Base-by-base conservation (phyloP, 805 yeast species). In the Spathaspora sp. region DNA sequence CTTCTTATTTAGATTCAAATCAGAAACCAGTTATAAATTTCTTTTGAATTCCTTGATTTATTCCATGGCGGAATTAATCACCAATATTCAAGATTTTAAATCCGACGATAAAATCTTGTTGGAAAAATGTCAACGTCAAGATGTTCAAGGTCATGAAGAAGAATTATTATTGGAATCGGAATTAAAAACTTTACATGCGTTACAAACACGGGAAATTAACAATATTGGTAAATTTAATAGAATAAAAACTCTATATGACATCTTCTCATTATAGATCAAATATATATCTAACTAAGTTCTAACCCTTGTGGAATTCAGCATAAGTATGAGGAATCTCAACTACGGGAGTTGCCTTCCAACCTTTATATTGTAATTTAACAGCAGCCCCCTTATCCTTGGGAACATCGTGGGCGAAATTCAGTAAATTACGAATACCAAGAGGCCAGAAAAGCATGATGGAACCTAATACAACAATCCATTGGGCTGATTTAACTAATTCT, bases 71-170 rank as follows among this genome's bases (percentile, higher is more conserved):
- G 76, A 75, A 52, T 63, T 75, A 8, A 70, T 85, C 57, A 70
- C 75, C 45, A 72, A 77, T 44, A 67, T 87, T 55, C 82, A 78
- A 49, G 65, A 67, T 16, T 62, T 84, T 51, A 85, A 88, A 55
- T 67, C 67, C 20, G 85, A 82, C 35, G 83, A 90, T 64, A 73
- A 79, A 35, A 82, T 86, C 6, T 75, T 93, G 51, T 71, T 92
- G 50, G 85, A 85, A 28, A 93, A 93, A 67, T 84, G 92, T 51
- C 86, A 86, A 56, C 80, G 99, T 69, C 96, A 87, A 55, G 98
- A 94, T 63, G 97, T 93, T 16, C 83, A 81, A 61, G 96, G 94
- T 1, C 80, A 81, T 56, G 97, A 89, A 64, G 81, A 80, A 29
- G 90, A 86, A 59, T 76, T 87, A 54, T 69, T 94, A 46, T 72